These are phyloP conservation scores for Pisolithus marmoratus DNA, from an alignment of 768 basidiomycete species.

Conservation along the genomic window DNA sequence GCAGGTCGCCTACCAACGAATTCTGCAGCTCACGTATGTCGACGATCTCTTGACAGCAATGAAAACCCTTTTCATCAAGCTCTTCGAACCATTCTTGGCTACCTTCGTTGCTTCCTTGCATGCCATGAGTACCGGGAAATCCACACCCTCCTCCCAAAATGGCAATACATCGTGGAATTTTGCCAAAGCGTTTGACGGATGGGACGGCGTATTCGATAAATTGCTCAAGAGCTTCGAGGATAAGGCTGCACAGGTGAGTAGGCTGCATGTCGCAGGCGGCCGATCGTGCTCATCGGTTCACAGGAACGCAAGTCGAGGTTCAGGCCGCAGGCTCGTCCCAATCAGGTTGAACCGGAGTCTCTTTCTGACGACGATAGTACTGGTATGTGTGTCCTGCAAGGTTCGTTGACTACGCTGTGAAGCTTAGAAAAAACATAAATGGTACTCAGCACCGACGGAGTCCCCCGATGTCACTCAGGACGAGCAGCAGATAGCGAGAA, in stretches of 20 bases:
- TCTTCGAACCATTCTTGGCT: slow-evolving; percentile 79
- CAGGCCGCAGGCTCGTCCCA: slow-evolving; percentile 32
- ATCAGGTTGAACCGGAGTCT: slow-evolving; percentile 34
- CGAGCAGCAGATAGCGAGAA: slow-evolving; percentile 88
- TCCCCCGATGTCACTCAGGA: slow-evolving; percentile 54
- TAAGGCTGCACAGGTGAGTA: slow-evolving; percentile 57
- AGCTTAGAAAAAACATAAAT: not conserved
- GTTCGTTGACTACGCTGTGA: too few relatives aligned
- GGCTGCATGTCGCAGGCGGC: slow-evolving; percentile 4
- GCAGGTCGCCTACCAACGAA: slow-evolving; percentile 94
- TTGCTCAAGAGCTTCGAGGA: slow-evolving; percentile 69
- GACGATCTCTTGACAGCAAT: slow-evolving; percentile 79
- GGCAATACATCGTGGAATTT: slow-evolving; percentile 58
- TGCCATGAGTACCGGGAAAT: slow-evolving; percentile 45
- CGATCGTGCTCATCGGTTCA: not conserved
- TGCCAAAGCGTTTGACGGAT: slow-evolving; percentile 61
- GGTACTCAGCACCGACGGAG: slow-evolving; percentile 39
- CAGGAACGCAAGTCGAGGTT: slow-evolving; percentile 73
- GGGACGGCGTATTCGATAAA: slow-evolving; percentile 79
- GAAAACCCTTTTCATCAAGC: slow-evolving; percentile 79
- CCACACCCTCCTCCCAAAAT: slow-evolving; percentile 23
- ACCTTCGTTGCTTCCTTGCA: slow-evolving; percentile 82
- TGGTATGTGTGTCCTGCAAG: slow-evolving; percentile 30
- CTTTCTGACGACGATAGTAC: slow-evolving; percentile 58
- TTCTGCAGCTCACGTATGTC: slow-evolving; percentile 90